Evolutionary conservation across 345 rosid genomes (phyloP).

Genomic region (Rhodamnia argentea): DNA sequence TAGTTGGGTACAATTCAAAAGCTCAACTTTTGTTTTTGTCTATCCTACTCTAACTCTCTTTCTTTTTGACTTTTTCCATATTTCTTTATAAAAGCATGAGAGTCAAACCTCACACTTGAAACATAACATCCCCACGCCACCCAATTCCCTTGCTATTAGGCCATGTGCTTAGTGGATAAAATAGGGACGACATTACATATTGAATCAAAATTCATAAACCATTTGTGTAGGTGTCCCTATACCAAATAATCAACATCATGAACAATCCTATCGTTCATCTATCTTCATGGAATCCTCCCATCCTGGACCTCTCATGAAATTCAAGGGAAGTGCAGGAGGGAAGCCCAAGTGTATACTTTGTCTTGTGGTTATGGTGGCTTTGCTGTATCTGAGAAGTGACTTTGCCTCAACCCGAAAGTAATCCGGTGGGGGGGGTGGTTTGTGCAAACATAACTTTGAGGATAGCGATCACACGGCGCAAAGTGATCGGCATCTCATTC

Average conservation of each 20-base stretch:
- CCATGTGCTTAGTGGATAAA: too few species aligned
- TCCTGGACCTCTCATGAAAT: not conserved
- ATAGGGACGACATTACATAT: not conserved
- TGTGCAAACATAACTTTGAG: not conserved
- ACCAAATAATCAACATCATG: not conserved
- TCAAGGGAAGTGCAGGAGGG: not conserved
- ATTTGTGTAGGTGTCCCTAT: too few species aligned
- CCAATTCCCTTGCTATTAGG: not conserved
- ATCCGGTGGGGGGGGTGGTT: not conserved
- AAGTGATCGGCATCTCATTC: not conserved
- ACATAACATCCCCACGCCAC: not conserved
- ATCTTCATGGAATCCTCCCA: not conserved
- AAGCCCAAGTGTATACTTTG: not conserved
- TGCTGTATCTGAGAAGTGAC: not conserved
- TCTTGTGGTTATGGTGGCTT: not conserved
- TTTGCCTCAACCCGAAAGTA: not conserved
- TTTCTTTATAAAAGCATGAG: too few species aligned
- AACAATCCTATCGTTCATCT: not conserved
- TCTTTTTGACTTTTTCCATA: too few species aligned
- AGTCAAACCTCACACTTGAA: not conserved
- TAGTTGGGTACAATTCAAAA: not conserved
- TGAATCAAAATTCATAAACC: accelerated
- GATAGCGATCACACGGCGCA: not conserved
- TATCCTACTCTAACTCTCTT: not conserved
- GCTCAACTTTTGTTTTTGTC: too few species aligned